A percentile compares a stretch with the other conserved stretches of the same genome.
Conservation (phyloP, 202 grass and related monocot genomes). For the Brachypodium distachyon region DNA sequence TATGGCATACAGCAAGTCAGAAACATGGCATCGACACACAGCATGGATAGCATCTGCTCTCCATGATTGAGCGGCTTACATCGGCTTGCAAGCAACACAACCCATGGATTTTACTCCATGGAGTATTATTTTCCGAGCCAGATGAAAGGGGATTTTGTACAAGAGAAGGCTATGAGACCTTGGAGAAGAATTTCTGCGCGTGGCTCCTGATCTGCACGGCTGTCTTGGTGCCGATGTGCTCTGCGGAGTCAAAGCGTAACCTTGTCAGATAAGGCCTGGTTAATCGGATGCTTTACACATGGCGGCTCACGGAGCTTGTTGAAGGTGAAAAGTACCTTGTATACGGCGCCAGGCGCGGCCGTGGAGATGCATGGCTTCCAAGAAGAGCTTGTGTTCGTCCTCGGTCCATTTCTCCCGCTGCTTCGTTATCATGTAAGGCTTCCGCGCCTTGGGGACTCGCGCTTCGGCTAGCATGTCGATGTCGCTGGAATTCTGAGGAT, state of each 20-base stretch:
- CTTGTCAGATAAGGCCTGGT: constrained; percentile 8
- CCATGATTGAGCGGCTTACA: constrained; percentile 69
- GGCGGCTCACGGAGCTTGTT: not conserved
- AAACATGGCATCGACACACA: constrained; percentile 8
- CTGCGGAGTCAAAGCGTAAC: constrained; percentile 27
- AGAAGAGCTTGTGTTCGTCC: constrained; percentile 58
- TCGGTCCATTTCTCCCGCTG: constrained; percentile 75
- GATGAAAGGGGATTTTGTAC: not conserved
- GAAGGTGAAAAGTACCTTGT: constrained; percentile 23
- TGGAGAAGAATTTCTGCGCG: constrained; percentile 96
- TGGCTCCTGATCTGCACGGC: constrained; percentile 97
- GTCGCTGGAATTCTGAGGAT: not conserved
- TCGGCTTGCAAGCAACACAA: constrained; percentile 58
- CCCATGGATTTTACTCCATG: constrained; percentile 38
- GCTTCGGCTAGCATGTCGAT: constrained; percentile 1
- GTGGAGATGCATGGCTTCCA: constrained; percentile 51
- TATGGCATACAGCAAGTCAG: constrained; percentile 9
- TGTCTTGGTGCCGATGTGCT: constrained; percentile 87
- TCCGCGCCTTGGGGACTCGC: constrained; percentile 46
- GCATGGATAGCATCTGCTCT: constrained; percentile 32
- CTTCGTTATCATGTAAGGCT: constrained; percentile 76
- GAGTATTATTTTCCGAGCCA: constrained; percentile 38
- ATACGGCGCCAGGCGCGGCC: constrained; percentile 67
- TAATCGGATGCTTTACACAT: not conserved
- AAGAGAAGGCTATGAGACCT: constrained; percentile 46